Evolutionary conservation across 202 grass and related monocot species (phyloP).

Genomic region (Thinopyrum obtusiflorum): DNA sequence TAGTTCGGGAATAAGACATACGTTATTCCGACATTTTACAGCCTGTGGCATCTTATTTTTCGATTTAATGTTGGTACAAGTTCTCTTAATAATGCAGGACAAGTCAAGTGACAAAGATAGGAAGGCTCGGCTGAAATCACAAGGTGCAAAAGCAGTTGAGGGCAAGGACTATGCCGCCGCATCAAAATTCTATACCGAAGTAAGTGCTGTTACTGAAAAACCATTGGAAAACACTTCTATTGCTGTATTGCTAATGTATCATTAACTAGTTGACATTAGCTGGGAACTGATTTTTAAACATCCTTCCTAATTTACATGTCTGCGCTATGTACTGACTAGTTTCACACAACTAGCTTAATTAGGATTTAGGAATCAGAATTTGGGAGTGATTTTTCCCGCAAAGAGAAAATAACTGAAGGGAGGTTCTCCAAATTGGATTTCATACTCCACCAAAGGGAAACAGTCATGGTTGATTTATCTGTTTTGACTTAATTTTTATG

Average conservation of each 20-base stretch:
- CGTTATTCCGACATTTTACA: background rate
- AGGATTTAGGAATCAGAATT: background rate
- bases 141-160: slow-evolving; percentile 17
- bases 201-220: background rate
- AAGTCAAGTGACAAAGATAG: background rate
- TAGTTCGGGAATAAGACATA: too few relatives aligned
- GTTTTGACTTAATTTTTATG: background rate
- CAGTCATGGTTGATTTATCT: background rate
- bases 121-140: slow-evolving; percentile 21
- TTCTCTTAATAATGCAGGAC: background rate
- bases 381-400: background rate
- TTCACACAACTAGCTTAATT: background rate
- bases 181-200: slow-evolving; percentile 20
- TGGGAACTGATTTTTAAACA: background rate
- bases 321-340: background rate
- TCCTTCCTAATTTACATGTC: too few relatives aligned
- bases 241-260: background rate
- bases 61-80: background rate
- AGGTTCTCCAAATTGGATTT: background rate
- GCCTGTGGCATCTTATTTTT: background rate
- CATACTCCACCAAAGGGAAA: background rate
- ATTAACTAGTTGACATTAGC: background rate
- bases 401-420: background rate
- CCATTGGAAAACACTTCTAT: background rate
- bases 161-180: background rate